These are phyloP conservation scores for Apophysomyces sp. DNA, from an alignment of 371 early-diverging fungal species.

Conservation along the genomic window DNA sequence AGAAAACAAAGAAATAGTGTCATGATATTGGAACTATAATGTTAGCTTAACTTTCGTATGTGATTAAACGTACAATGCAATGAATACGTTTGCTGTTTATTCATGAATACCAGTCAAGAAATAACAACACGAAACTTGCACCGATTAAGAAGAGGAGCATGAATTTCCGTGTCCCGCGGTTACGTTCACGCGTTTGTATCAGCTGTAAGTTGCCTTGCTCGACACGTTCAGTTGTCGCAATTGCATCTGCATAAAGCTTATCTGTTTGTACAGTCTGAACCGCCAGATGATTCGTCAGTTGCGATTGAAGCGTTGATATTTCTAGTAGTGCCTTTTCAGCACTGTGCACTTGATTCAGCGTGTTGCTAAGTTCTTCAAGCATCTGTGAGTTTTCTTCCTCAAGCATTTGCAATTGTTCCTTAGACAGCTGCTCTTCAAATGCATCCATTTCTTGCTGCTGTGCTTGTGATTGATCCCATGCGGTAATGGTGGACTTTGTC, in stretches of 20 bases:
- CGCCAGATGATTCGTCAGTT: slow-evolving; percentile 63
- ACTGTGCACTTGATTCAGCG: slow-evolving; percentile 60
- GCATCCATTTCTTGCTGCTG: slow-evolving; percentile 14
- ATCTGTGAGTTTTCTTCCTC: slow-evolving; percentile 62
- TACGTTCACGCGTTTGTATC: slow-evolving; percentile 53
- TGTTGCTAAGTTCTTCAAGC: slow-evolving; percentile 58
- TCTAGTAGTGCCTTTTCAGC: slow-evolving; percentile 70
- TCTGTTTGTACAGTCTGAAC: slow-evolving; percentile 70
- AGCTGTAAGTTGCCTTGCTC: slow-evolving; percentile 61
- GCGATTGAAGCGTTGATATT: slow-evolving; percentile 65
- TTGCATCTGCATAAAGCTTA: slow-evolving; percentile 64
- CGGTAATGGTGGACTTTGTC: not conserved
- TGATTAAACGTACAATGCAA: too few species aligned
- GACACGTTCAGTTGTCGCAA: slow-evolving; percentile 58
- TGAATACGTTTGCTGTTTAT: slow-evolving; percentile 4
- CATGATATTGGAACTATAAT: not conserved
- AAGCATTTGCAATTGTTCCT: slow-evolving; percentile 58
- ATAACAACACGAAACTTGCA: slow-evolving; percentile 64
- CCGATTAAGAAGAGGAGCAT: slow-evolving; percentile 60
- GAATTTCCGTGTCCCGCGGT: slow-evolving; percentile 62
- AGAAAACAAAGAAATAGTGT: not conserved
- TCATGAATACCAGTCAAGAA: slow-evolving; percentile 76
- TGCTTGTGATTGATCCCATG: not conserved
- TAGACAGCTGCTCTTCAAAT: slow-evolving; percentile 50
- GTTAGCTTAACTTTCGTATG: too few species aligned